Conservation (phyloP, 2,329 filamentous ascomycete species). For the Aureobasidium sp. region DNA sequence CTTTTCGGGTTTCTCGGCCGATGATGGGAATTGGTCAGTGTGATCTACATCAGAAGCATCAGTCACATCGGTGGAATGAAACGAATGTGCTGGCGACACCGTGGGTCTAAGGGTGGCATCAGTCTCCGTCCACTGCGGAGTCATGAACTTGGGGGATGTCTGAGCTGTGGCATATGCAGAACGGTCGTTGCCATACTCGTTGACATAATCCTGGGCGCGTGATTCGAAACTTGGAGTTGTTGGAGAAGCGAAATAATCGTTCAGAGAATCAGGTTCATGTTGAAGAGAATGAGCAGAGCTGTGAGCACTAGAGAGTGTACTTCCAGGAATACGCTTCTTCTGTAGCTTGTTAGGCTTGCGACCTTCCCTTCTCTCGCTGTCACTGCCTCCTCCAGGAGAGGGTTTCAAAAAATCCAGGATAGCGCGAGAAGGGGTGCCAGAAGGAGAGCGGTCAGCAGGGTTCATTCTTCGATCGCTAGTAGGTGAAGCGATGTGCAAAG, state of each 20-base stretch:
- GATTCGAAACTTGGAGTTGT: slow-evolving; percentile 18
- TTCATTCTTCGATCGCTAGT: slow-evolving; percentile 15
- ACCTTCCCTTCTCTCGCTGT: slow-evolving; percentile 48
- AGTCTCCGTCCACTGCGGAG: slow-evolving; percentile 65
- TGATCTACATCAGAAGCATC: slow-evolving; percentile 69
- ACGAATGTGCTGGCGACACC: slow-evolving; percentile 66
- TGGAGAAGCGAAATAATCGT: slow-evolving; percentile 26
- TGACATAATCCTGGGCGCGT: slow-evolving; percentile 15
- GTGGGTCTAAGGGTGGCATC: slow-evolving; percentile 52
- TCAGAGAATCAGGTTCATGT: slow-evolving; percentile 22
- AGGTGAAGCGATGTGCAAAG: slow-evolving; percentile 14
- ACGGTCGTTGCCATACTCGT: slow-evolving; percentile 26
- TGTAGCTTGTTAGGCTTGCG: slow-evolving; percentile 82
- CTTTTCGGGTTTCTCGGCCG: slow-evolving; percentile 54
- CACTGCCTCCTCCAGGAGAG: slow-evolving; percentile 51
- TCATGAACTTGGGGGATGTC: slow-evolving; percentile 35
- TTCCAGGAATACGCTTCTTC: slow-evolving; percentile 75
- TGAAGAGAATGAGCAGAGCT: slow-evolving; percentile 68
- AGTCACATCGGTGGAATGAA: slow-evolving; percentile 69
- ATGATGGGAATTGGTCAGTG: slow-evolving; percentile 47
- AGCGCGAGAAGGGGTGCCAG: slow-evolving; percentile 20
- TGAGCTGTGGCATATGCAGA: slow-evolving; percentile 33
- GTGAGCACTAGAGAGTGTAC: slow-evolving; percentile 76
- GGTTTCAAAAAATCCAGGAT: slow-evolving; percentile 63
- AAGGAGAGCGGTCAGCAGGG: slow-evolving; percentile 20